These are phyloP conservation scores for Russula lepida DNA, from an alignment of 768 basidiomycete genomes.

Conservation along the genomic window DNA sequence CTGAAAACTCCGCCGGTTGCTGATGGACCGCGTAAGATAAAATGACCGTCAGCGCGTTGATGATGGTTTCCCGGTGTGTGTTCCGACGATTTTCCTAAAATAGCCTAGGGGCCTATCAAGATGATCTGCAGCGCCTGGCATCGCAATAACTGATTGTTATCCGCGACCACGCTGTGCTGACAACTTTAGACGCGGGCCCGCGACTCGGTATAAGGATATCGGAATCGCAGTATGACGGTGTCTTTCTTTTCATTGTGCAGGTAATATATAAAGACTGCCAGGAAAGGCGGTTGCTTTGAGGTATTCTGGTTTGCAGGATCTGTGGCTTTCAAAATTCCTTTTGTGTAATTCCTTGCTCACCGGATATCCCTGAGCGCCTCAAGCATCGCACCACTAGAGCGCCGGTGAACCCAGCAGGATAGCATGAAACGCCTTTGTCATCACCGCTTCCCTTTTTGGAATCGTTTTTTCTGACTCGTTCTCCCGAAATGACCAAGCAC, in stretches of 20 bases:
- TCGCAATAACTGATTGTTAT: neutral
- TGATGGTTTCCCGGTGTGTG: neutral
- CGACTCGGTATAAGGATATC: neutral
- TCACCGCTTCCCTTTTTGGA: neutral
- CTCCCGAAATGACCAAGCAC: neutral
- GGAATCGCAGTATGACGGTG: neutral
- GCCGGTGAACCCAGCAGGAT: slow-evolving; percentile 1
- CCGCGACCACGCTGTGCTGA: neutral
- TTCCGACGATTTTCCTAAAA: slow-evolving; percentile 5
- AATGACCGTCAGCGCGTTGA: neutral
- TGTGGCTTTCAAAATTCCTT: slow-evolving; percentile 5
- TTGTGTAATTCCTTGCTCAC: neutral
- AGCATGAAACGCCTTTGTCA: slow-evolving; percentile 7
- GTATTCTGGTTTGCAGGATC: neutral
- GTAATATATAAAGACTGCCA: neutral
- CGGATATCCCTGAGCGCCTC: slow-evolving; percentile 6
- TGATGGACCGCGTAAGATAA: slow-evolving; percentile 1
- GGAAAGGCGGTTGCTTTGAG: neutral
- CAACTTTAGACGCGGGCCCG: neutral
- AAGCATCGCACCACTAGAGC: slow-evolving; percentile 19
- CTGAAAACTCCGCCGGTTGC: neutral
- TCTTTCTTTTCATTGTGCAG: neutral
- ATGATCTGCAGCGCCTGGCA: slow-evolving; percentile 1
- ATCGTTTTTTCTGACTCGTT: slow-evolving; percentile 2
- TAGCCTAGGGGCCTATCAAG: neutral